Evolutionary conservation across 2,329 filamentous ascomycete genomes (phyloP), one percentile per base, ranked within the genome.

Genomic region (Pseudopithomyces maydicus): DNA sequence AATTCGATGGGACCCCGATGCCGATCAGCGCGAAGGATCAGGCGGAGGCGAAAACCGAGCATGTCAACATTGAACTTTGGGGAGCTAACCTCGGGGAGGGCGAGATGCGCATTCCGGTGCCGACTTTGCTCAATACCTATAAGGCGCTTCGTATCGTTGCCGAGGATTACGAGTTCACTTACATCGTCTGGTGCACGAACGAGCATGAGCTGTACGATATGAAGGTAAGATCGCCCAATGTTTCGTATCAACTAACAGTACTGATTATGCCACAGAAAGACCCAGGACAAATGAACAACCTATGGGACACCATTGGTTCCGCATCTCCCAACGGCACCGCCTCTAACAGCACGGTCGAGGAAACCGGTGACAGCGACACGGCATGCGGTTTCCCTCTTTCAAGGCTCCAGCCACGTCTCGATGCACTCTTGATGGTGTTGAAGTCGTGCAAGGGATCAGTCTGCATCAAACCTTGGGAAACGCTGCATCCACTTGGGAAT

Each of bases 111-210:
- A 17, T 26, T 12, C 15, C 19, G 12, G 22, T 29, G 26, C 26
- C 26, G 26, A 20, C 15, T 10, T 15, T 48, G 17, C 19, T 46
- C 58, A 87, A 87, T 62, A 87, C 85, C 0, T 88, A 88, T 77
- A 88, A 88, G 71, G 80, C 79, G 0, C 64, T 87, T 22, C 79
- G 85, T 20, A 72, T 88, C 5, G 76, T 85, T 5, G 75, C 80
- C 1, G 68, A 80, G 3, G 73, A 75, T 6, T 89, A 89, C 66
- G 84, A 82, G 63, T 69, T 89, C 5, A 85, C 86, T 58, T 90
- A 90, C 63, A 82, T 85, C 0, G 85, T 89, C 0, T 90, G 87
- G 86, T 90, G 88, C 66, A 88, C 76, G 14, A 85, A 86, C 52
- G 87, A 89, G 65, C 83, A 85, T 53, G 87, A 90, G 69, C 79